Evolutionary conservation across 1,139 yeast species (phyloP), one percentile per base, ranked within the genome.

Genomic region (Schwanniomyces etchellsii): DNA sequence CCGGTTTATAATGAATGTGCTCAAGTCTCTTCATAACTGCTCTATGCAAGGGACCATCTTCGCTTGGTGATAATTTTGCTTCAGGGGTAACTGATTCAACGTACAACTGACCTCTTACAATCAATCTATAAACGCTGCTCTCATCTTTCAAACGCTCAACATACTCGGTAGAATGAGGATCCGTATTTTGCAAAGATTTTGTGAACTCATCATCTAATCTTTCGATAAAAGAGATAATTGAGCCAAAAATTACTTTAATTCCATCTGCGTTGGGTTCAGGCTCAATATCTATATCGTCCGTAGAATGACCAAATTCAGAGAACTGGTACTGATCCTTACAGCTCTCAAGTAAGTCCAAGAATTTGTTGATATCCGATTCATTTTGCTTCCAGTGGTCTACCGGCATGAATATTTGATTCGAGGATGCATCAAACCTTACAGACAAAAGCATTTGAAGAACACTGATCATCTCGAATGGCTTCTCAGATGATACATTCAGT

Each of bases 151-250:
- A 74, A 55, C 97, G 77, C 45, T 82, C 88, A 44, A 91, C 76
- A 58, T 91, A 93, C 57, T 93, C 98, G 37, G 85, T 80, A 18
- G 97, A 84, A 56, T 91, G 97, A 30, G 96, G 96, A 55, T 91
- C 97, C 47, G 86, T 80, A 46, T 77, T 77, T 56, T 89, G 89
- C 47, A 91, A 72, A 30, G 95, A 86, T 46, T 82, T 78, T 40
- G 84, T 83, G 48, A 89, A 81, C 64, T 93, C 99, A 51, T 91
- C 97, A 55, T 89, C 96, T 44, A 93, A 73, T 59, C 97, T 79
- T 64, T 91, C 98, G 40, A 89, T 83, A 39, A 83, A 74, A 11
- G 96, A 80, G 30, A 85, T 76, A 33, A 91, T 67, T 24, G 95
- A 84, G 28, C 98, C 98, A 41, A 81, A 72, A 35, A 93, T 73